phyloP scores from a whole-genome alignment of 73 alveolate species.

The Paramecium tetraurelia region DNA sequence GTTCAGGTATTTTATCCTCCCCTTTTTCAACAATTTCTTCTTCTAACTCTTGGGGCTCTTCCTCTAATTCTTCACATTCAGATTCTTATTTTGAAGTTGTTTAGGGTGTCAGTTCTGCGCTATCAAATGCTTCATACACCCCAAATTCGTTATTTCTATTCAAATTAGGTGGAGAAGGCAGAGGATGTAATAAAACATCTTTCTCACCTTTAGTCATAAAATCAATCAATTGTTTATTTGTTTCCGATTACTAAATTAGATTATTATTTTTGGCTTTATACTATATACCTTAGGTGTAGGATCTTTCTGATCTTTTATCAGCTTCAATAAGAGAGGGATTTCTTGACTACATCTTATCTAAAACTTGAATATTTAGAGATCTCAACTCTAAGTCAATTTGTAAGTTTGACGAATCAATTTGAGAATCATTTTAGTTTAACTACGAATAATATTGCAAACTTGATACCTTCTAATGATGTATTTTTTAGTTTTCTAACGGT shows the following conservation, averaged over 20 bases:
- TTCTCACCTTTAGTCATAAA: neutral
- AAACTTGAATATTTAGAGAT: neutral
- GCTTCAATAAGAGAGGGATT: neutral
- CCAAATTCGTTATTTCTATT: neutral
- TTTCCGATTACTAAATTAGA: neutral
- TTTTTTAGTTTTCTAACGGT: neutral
- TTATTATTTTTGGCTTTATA: neutral
- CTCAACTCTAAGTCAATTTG: neutral
- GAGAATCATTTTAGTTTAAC: neutral
- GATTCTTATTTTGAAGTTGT: neutral
- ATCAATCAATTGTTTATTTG: neutral
- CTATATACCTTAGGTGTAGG: neutral
- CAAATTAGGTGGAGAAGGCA: neutral
- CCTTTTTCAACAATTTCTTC: neutral
- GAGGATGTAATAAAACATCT: neutral
- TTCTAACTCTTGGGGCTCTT: neutral
- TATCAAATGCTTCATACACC: neutral
- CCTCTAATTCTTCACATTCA: neutral
- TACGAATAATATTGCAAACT: neutral
- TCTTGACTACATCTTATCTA: neutral
- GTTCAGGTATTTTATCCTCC: neutral
- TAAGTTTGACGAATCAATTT: neutral
- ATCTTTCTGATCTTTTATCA: neutral
- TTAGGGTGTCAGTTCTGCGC: neutral
- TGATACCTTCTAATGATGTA: neutral